Percentiles rank a stretch among this genome's conserved stretches.
These are phyloP conservation scores for Claviceps capensis DNA, from an alignment of 2,329 filamentous ascomycete species.

Conservation along the genomic window DNA sequence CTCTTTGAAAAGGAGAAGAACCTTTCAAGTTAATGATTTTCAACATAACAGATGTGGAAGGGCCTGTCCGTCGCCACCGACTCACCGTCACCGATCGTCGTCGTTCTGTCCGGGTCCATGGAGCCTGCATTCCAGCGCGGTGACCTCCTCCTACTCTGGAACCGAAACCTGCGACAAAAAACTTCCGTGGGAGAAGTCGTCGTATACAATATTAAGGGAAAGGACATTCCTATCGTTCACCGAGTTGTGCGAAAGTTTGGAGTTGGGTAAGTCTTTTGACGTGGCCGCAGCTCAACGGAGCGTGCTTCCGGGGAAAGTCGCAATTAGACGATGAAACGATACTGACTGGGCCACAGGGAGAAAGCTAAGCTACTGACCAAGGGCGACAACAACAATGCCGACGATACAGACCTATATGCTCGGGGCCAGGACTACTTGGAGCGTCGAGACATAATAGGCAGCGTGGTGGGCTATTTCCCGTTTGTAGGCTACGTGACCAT, in stretches of 20 bases:
- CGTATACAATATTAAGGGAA: slow-evolving; percentile 70
- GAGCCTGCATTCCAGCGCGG: slow-evolving; percentile 71
- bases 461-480: slow-evolving; percentile 80
- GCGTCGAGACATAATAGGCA: slow-evolving; percentile 83
- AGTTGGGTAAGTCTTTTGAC: slow-evolving; percentile 27
- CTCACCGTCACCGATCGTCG: slow-evolving; percentile 64
- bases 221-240: slow-evolving; percentile 97
- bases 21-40: too few relatives aligned
- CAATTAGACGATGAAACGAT: too few relatives aligned
- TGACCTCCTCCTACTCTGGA: slow-evolving; percentile 66
- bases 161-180: slow-evolving; percentile 46
- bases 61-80: slow-evolving; percentile 68
- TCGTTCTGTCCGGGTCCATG: slow-evolving; percentile 76
- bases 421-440: slow-evolving; percentile 75
- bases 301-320: too few relatives aligned
- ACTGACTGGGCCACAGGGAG: slow-evolving; percentile 22
- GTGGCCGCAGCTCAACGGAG: too few relatives aligned
- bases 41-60: slow-evolving; percentile 58
- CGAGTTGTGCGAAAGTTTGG: slow-evolving; percentile 68
- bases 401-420: slow-evolving; percentile 83
- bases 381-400: slow-evolving; percentile 88
- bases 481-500: slow-evolving; percentile 97
- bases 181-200: slow-evolving; percentile 45
- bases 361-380: slow-evolving; percentile 76
- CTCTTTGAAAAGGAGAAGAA: too few relatives aligned